phyloP scores from a whole-genome alignment of 768 basidiomycete genomes.

The Lactifluus hygrophoroides region DNA sequence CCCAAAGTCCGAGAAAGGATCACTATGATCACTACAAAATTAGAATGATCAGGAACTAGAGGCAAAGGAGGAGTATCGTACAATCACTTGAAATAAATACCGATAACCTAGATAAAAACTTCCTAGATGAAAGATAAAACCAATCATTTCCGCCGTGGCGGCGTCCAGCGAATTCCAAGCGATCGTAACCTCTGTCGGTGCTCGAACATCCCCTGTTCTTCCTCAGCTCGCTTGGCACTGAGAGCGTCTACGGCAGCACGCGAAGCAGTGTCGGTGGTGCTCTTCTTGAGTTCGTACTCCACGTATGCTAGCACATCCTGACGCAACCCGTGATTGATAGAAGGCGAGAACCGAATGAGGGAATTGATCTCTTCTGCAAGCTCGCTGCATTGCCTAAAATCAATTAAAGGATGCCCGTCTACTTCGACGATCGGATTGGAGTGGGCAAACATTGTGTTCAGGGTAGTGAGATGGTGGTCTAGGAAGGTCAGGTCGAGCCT shows the following conservation, averaged over 20 bases:
- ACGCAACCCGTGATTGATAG: not conserved
- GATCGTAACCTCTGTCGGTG: not conserved
- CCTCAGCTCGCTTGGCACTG: not conserved
- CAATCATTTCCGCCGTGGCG: not conserved
- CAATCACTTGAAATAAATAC: not conserved
- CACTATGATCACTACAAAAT: no score
- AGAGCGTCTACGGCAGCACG: not conserved
- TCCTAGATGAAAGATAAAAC: not conserved
- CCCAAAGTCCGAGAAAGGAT: no score
- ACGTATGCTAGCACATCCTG: not conserved
- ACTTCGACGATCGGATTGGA: not conserved
- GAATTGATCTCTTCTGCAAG: constrained; percentile 5
- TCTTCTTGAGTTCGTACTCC: constrained; percentile 5
- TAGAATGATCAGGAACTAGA: not conserved
- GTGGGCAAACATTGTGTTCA: not conserved
- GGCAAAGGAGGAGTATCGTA: not conserved
- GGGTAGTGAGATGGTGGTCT: constrained; percentile 2
- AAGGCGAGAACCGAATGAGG: constrained; percentile 1
- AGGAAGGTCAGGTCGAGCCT: not conserved
- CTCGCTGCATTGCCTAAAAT: not conserved
- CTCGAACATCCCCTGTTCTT: not conserved
- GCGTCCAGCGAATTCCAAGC: constrained; percentile 2
- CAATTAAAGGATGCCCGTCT: constrained; percentile 1
- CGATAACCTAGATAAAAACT: not conserved
- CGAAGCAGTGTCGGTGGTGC: not conserved